Percentiles rank a stretch among this genome's conserved stretches.
Evolutionary conservation across 306 rosid species (phyloP).

Genomic region (Vigna radiata): DNA sequence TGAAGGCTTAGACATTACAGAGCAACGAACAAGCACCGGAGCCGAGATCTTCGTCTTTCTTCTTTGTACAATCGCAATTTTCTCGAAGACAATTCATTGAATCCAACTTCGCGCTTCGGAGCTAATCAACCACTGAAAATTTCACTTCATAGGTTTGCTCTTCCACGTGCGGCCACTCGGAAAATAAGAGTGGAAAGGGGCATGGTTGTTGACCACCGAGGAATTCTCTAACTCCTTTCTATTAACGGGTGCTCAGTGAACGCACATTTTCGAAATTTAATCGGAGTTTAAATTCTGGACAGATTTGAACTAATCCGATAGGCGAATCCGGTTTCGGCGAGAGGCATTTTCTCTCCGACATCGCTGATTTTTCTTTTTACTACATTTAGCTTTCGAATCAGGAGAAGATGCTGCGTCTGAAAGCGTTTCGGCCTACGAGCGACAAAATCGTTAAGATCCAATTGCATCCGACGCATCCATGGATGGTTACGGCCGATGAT

Average conservation of each 20-base stretch:
- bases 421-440: constrained; percentile 81
- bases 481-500: constrained; percentile 98
- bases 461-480: constrained; percentile 98
- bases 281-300: constrained; percentile 14
- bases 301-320: constrained; percentile 39
- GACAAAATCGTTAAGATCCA: constrained; percentile 97
- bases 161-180: constrained; percentile 39
- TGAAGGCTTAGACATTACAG: neutral
- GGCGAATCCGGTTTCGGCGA: constrained; percentile 37
- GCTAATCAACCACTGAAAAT: neutral
- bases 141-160: neutral
- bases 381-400: constrained; percentile 3
- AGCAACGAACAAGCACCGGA: neutral
- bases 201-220: constrained; percentile 25
- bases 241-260: constrained; percentile 44
- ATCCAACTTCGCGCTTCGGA: constrained; percentile 6
- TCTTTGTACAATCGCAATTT: neutral
- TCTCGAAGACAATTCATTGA: constrained; percentile 3
- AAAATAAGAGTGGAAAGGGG: constrained; percentile 28
- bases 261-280: constrained; percentile 45
- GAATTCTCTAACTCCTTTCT: neutral
- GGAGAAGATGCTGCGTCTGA: constrained; percentile 76
- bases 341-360: constrained; percentile 12
- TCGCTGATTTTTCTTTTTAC: constrained; percentile 6
- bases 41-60: constrained; percentile 35